Conservation (phyloP, 257 asterid species). For the Anisodus tanguticus region DNA sequence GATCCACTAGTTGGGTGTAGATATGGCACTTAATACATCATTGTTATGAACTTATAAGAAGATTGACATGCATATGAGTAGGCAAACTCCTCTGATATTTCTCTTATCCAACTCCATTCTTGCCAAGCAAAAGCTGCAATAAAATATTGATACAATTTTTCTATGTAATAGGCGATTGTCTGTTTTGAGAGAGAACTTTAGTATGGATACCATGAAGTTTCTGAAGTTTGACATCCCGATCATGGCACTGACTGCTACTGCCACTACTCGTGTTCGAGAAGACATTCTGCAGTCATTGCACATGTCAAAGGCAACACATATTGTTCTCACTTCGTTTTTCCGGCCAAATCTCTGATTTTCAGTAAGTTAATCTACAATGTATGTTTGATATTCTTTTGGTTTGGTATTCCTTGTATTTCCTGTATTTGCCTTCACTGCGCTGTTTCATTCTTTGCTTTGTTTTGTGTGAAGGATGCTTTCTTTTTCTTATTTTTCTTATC, state of each 20-base stretch:
- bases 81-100: background rate
- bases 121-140: background rate
- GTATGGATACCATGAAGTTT: conserved; percentile 54
- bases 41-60: background rate
- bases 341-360: conserved; percentile 76
- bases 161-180: conserved; percentile 59
- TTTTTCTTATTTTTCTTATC: background rate
- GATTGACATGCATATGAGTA: background rate
- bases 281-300: conserved; percentile 76
- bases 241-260: conserved; percentile 87
- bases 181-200: conserved; percentile 66
- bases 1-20: background rate
- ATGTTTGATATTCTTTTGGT: background rate
- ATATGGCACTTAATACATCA: background rate
- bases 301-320: conserved; percentile 57
- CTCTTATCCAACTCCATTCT: background rate
- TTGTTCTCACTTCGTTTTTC: conserved; percentile 72
- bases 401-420: background rate
- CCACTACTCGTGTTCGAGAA: conserved; percentile 66
- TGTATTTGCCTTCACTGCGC: conserved; percentile 28
- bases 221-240: conserved; percentile 74
- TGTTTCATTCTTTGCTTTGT: background rate
- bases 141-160: conserved; percentile 29
- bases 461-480: background rate
- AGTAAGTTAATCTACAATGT: conserved; percentile 45